Conservation (phyloP, 805 yeast genomes). For the Kurtzmaniella fragi region DNA sequence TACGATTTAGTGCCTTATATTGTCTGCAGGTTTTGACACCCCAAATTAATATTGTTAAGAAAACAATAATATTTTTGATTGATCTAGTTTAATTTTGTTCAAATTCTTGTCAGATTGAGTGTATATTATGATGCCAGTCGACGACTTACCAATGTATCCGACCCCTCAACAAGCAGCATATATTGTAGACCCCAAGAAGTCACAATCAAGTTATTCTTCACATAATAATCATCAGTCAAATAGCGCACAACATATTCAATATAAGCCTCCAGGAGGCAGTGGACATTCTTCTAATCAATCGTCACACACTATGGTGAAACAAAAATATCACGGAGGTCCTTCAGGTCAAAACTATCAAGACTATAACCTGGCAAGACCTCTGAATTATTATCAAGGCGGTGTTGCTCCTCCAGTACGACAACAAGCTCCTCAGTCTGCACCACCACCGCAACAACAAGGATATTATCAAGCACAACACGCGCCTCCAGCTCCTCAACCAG, state of each 20-base stretch:
- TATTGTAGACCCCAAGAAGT: conserved; percentile 14
- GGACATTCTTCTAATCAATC: neutral
- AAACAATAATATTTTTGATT: no score
- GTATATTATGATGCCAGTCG: conserved; percentile 16
- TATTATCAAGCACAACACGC: conserved; percentile 6
- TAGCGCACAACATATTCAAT: neutral
- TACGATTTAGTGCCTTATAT: conserved; percentile 14
- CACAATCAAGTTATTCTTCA: neutral
- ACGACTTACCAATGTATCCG: conserved; percentile 42
- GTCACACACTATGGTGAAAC: no score
- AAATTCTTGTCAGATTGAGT: no score
- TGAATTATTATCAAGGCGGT: no score
- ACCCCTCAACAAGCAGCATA: conserved; percentile 42
- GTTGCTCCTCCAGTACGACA: conserved; percentile 2
- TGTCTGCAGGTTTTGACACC: no score
- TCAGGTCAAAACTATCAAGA: neutral
- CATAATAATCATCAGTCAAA: neutral
- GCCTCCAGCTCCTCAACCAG: neutral
- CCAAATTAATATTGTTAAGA: no score
- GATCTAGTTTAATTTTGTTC: no score
- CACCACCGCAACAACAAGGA: conserved; percentile 9
- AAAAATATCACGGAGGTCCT: no score
- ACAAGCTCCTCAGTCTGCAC: conserved; percentile 7
- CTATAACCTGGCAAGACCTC: no score
- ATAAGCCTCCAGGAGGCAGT: conserved; percentile 11